Evolutionary conservation across 345 rosid genomes (phyloP).

Genomic region (Iberis pinnata): DNA sequence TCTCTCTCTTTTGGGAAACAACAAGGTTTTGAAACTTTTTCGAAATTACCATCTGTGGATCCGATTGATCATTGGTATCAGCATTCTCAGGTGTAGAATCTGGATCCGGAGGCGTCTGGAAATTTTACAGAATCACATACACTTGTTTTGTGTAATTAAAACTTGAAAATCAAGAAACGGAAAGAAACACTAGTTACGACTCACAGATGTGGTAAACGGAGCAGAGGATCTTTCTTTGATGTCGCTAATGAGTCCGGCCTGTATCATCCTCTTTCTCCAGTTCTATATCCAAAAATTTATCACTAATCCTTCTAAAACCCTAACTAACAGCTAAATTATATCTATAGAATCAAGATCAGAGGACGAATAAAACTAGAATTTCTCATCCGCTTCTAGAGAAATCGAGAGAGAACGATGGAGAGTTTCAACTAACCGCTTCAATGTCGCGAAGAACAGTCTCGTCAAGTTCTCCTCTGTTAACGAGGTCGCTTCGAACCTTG

Average conservation of each 20-base stretch:
- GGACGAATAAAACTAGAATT: neutral
- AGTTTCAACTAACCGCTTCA: slow-evolving; percentile 20
- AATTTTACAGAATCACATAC: neutral
- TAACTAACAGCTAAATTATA: slow-evolving; percentile 3
- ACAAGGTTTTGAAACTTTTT: neutral
- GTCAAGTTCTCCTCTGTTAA: slow-evolving; percentile 6
- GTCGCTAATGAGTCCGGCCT: slow-evolving; percentile 13
- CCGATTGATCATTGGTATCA: neutral
- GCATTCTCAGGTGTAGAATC: neutral
- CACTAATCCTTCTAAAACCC: neutral
- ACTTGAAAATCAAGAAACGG: neutral
- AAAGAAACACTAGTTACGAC: no score
- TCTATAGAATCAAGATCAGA: neutral
- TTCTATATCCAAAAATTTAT: neutral
- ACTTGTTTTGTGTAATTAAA: neutral
- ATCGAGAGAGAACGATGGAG: no score
- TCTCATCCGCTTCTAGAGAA: neutral
- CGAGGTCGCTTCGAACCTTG: neutral
- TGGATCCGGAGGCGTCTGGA: slow-evolving; percentile 6
- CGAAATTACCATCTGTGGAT: neutral
- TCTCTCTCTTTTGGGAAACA: neutral
- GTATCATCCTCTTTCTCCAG: slow-evolving; percentile 21
- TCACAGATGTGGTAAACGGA: neutral
- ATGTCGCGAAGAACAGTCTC: slow-evolving; percentile 17
- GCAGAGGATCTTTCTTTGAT: neutral